These are phyloP conservation scores for Podaxis sp. DNA, from an alignment of 768 basidiomycete genomes.

Conservation along the genomic window DNA sequence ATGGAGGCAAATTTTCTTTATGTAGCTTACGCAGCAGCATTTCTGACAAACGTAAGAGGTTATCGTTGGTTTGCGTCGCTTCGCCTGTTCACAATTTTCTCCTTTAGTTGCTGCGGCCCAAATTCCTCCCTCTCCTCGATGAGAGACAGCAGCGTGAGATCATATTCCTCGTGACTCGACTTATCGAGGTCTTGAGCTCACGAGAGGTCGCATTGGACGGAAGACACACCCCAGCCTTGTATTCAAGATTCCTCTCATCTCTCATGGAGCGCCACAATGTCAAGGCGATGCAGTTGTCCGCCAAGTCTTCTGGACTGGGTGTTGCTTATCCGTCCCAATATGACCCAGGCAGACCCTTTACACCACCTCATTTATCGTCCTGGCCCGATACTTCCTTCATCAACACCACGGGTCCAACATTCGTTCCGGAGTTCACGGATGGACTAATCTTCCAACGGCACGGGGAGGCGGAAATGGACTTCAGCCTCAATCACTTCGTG, in stretches of 20 bases:
- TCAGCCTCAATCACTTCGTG: slow-evolving; percentile 45
- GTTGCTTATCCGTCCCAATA: not conserved
- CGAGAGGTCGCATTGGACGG: slow-evolving; percentile 53
- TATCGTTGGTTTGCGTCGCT: not conserved
- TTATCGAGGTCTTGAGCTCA: slow-evolving; percentile 47
- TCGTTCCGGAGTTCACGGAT: slow-evolving; percentile 12
- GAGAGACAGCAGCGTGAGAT: slow-evolving; percentile 39
- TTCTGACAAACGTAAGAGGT: slow-evolving; percentile 53
- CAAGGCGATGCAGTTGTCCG: not conserved
- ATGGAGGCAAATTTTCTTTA: slow-evolving; percentile 52
- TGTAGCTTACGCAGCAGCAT: slow-evolving; percentile 58
- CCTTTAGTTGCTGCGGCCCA: slow-evolving; percentile 48
- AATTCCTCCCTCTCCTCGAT: slow-evolving; percentile 41
- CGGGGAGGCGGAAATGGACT: slow-evolving; percentile 42
- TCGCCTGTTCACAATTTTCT: not conserved
- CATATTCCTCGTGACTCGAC: slow-evolving; percentile 36
- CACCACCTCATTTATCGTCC: slow-evolving; percentile 31
- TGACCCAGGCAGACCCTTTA: slow-evolving; percentile 20
- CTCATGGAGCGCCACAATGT: slow-evolving; percentile 30
- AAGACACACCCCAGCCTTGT: slow-evolving; percentile 54
- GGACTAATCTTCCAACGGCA: slow-evolving; percentile 20
- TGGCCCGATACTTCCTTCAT: slow-evolving; percentile 42
- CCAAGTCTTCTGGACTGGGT: not conserved
- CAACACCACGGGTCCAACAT: not conserved
- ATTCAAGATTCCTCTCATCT: slow-evolving; percentile 53